Conservation (phyloP, 345 rosid genomes). For the Dipteronia sinensis region DNA sequence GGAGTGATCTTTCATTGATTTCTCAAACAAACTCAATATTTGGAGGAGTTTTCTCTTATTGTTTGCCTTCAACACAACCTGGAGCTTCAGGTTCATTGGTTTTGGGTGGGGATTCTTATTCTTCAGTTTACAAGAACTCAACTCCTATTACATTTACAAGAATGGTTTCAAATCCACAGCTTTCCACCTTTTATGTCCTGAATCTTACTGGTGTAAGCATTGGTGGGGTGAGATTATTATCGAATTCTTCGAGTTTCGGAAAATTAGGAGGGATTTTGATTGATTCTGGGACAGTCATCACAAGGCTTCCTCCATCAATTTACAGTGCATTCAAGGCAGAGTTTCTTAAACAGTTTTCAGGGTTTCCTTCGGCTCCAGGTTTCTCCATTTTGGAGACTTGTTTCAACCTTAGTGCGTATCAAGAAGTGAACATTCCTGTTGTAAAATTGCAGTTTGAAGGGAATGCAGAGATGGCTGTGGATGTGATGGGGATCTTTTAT, state of each 20-base stretch:
- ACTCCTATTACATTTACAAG: slow-evolving; percentile 68
- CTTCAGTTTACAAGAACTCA: slow-evolving; percentile 55
- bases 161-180: slow-evolving; percentile 58
- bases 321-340: slow-evolving; percentile 69
- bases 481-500: slow-evolving; percentile 73
- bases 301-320: slow-evolving; percentile 76
- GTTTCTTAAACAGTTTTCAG: slow-evolving; percentile 68
- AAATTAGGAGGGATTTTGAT: slow-evolving; percentile 46
- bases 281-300: slow-evolving; percentile 88
- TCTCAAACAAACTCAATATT: slow-evolving; percentile 59
- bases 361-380: slow-evolving; percentile 67
- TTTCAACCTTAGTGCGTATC: slow-evolving; percentile 72
- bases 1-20: slow-evolving; percentile 66
- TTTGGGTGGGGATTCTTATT: slow-evolving; percentile 49
- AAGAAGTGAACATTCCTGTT: slow-evolving; percentile 66
- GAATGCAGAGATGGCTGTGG: slow-evolving; percentile 56
- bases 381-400: slow-evolving; percentile 84
- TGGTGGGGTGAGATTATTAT: slow-evolving; percentile 54
- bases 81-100: slow-evolving; percentile 75
- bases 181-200: slow-evolving; percentile 72
- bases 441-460: slow-evolving; percentile 63
- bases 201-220: slow-evolving; percentile 70
- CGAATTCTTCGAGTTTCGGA: slow-evolving; percentile 43
- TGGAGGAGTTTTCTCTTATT: slow-evolving; percentile 82
- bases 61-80: slow-evolving; percentile 65